Conservation (phyloP, 768 basidiomycete species). For the Albatrellus ellisii region DNA sequence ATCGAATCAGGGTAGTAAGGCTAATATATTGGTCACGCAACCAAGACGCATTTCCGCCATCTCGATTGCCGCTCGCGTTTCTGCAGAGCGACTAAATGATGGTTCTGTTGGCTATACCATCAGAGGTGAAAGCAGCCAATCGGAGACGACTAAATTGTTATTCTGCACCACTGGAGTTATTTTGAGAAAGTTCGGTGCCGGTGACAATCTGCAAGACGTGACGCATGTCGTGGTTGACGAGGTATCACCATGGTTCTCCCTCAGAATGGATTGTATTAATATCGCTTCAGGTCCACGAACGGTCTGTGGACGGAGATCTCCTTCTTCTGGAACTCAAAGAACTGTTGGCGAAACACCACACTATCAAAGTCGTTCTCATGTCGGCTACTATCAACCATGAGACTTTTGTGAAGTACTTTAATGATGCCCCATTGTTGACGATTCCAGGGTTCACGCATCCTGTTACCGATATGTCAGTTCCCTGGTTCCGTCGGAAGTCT, state of each 20-base stretch:
- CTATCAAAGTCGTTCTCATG: slow-evolving; percentile 79
- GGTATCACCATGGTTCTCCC: slow-evolving; percentile 28
- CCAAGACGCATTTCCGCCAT: slow-evolving; percentile 83
- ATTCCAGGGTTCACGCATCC: slow-evolving; percentile 81
- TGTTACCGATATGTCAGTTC: slow-evolving; percentile 54
- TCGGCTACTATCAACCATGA: slow-evolving; percentile 92
- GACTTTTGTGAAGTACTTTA: slow-evolving; percentile 73
- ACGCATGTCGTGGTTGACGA: slow-evolving; percentile 89
- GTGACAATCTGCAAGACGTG: slow-evolving; percentile 55
- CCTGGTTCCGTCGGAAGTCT: not conserved
- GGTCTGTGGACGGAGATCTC: slow-evolving; percentile 85
- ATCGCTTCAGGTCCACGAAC: slow-evolving; percentile 64
- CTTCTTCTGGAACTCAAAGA: slow-evolving; percentile 75
- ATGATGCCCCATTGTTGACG: slow-evolving; percentile 62
- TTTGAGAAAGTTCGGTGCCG: slow-evolving; percentile 60
- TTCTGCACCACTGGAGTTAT: slow-evolving; percentile 96
- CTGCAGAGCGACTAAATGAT: slow-evolving; percentile 63
- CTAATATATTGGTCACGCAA: slow-evolving; percentile 78
- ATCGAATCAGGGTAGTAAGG: slow-evolving; percentile 42
- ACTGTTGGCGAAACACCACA: slow-evolving; percentile 46
- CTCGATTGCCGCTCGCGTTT: slow-evolving; percentile 79
- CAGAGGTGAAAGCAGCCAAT: slow-evolving; percentile 69
- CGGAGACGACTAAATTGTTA: slow-evolving; percentile 55
- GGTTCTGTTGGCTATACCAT: slow-evolving; percentile 82
- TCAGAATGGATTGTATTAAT: not conserved